Evolutionary conservation across 2,329 filamentous ascomycete genomes (phyloP).

Genomic region (Aspergillus sp.): DNA sequence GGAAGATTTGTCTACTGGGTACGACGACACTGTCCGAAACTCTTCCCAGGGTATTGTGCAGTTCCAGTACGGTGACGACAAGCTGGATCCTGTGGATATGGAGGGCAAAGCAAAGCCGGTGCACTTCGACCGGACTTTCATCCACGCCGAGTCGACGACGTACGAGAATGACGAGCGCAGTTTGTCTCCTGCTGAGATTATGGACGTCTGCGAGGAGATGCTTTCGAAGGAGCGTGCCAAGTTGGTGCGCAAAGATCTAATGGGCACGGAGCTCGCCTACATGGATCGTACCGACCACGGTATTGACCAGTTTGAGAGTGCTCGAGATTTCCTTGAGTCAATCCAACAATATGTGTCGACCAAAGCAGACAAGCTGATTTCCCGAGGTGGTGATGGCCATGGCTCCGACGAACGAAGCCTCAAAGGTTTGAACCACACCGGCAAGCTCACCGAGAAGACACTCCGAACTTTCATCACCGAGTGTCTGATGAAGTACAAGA

Average conservation of each 20-base stretch:
- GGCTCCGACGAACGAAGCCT: constrained; percentile 35
- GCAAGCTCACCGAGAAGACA: constrained; percentile 79
- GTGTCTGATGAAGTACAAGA: constrained; percentile 88
- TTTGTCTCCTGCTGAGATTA: constrained; percentile 75
- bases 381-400: constrained; percentile 38
- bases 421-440: constrained; percentile 67
- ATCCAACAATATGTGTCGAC: constrained; percentile 72
- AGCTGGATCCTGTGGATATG: constrained; percentile 96
- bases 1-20: constrained; percentile 90
- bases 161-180: constrained; percentile 77
- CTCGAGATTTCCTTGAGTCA: constrained; percentile 77
- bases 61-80: constrained; percentile 96
- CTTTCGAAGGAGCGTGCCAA: constrained; percentile 71
- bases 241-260: constrained; percentile 65
- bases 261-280: constrained; percentile 68
- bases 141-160: constrained; percentile 74
- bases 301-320: constrained; percentile 79
- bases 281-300: constrained; percentile 69
- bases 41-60: constrained; percentile 88
- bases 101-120: constrained; percentile 92
- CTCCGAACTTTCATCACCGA: constrained; percentile 76
- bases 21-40: constrained; percentile 93
- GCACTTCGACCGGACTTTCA: constrained; percentile 88
- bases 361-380: constrained; percentile 64
- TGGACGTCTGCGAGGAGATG: constrained; percentile 67